These are phyloP conservation scores for Aphanomyces astaci DNA, from an alignment of 352 stramenopile genomes.

Conservation along the genomic window DNA sequence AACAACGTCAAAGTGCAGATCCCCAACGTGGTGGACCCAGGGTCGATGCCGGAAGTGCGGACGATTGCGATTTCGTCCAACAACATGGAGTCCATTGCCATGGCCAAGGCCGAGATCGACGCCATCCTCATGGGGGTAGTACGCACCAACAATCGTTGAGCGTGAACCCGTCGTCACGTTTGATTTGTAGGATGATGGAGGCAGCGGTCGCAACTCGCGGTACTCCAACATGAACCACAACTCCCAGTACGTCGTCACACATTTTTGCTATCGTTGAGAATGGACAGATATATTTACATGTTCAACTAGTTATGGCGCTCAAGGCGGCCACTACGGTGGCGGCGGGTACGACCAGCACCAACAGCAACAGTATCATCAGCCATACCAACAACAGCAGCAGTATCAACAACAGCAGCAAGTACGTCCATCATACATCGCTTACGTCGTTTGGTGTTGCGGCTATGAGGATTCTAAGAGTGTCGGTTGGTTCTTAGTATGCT, in stretches of 20 bases:
- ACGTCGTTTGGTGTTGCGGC: neutral
- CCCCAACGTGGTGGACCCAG: conserved; percentile 74
- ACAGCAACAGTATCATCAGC: conserved; percentile 17
- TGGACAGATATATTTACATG: neutral
- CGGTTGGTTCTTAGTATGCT: conserved; percentile 20
- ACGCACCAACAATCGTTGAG: neutral
- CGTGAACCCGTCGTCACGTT: too few species aligned
- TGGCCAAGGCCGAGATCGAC: conserved; percentile 74
- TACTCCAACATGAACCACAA: neutral
- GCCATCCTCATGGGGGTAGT: conserved; percentile 44
- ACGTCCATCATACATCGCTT: conserved; percentile 21
- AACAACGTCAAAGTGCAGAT: conserved; percentile 85
- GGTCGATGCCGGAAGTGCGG: conserved; percentile 79
- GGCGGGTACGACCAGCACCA: conserved; percentile 26
- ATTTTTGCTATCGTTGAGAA: neutral
- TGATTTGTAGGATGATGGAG: neutral
- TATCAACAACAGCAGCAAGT: conserved; percentile 25
- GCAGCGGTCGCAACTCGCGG: conserved; percentile 32
- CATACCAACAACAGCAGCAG: conserved; percentile 22
- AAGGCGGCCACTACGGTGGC: conserved; percentile 30
- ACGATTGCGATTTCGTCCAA: conserved; percentile 77
- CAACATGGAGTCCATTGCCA: conserved; percentile 37
- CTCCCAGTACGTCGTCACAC: conserved; percentile 6
- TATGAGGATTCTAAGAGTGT: too few species aligned
- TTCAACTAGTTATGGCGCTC: conserved; percentile 20